phyloP scores from a whole-genome alignment of 2,329 filamentous ascomycete species.

The Dothiorella sarmentorum region DNA sequence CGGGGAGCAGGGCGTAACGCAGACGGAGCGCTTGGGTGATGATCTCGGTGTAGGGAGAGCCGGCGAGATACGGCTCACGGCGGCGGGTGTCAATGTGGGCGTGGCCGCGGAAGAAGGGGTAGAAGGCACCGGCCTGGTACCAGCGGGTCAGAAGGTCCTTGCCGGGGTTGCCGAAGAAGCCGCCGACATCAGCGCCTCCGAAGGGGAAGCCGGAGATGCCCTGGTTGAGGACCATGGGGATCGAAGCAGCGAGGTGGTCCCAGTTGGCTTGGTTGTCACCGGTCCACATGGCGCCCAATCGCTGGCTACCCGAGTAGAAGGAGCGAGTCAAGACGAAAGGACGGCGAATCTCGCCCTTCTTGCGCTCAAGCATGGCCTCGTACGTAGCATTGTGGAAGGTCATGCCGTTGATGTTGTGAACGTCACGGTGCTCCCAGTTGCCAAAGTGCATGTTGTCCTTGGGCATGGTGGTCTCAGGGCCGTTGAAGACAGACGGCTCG shows the following conservation, averaged over 20 bases:
- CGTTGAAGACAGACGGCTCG: constrained; percentile 97
- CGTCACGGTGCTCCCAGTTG: constrained; percentile 92
- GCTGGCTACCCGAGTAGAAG: constrained; percentile 88
- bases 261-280: constrained; percentile 94
- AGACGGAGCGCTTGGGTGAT: constrained; percentile 84
- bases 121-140: constrained; percentile 96
- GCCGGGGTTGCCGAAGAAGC: constrained; percentile 95
- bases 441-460: constrained; percentile 93
- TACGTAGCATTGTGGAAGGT: constrained; percentile 95
- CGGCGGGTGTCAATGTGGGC: constrained; percentile 95
- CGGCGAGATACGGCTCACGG: constrained; percentile 85
- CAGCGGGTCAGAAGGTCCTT: constrained; percentile 88
- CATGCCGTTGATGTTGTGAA: constrained; percentile 94
- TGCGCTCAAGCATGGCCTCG: constrained; percentile 76
- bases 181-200: constrained; percentile 90
- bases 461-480: constrained; percentile 96
- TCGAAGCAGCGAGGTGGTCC: constrained; percentile 81
- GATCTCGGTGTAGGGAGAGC: constrained; percentile 80
- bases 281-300: constrained; percentile 95
- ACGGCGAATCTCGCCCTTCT: constrained; percentile 78
- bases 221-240: constrained; percentile 91
- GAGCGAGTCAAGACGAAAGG: constrained; percentile 92
- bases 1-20: constrained; percentile 82
- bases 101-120: constrained; percentile 96
- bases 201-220: constrained; percentile 93